Evolutionary conservation across 2,329 filamentous ascomycete genomes (phyloP), one percentile per base, ranked within the genome.

Genomic region (Pseudomassariella vexata): DNA sequence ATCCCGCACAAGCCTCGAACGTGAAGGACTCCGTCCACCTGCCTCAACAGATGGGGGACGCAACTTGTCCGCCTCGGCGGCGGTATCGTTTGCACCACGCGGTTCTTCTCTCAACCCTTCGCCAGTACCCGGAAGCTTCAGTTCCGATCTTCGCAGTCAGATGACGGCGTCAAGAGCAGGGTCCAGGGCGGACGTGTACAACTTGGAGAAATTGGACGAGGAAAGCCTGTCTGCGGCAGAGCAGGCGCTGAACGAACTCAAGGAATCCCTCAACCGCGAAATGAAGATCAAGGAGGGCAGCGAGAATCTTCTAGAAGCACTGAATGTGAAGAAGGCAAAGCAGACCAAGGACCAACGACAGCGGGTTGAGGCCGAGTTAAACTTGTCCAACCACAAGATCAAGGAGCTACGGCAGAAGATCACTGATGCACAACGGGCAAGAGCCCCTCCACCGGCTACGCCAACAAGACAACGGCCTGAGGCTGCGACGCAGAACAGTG

Each of bases 261-360:
- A 83, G 50, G 89, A 95, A 48, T 77, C 82, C 51, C 82, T 98
- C 42, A 90, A 88, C 46, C 90, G 94, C 50, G 94, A 98, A 63
- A 81, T 89, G 64, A 96, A 96, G 68, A 96, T 98, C 55, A 95
- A 94, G 60, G 85, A 90, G 49, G 92, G 92, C 14, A 95, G 90
- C 36, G 92, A 98, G 66, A 98, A 98, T 56, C 81, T 98, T 76
- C 70, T 98, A 23, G 92, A 98, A 64, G 92, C 92, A 9, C 65
- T 98, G 44, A 87, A 95, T 56, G 76, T 80, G 26, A 98, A 98
- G 62, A 95, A 94, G 58, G 83, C 86, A 27, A 98, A 96, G 62
- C 90, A 96, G 57, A 84, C 85, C 41, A 94, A 89, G 55, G 90
- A 90, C 38, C 85, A 90, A 54, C 76, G 85, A 26, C 67, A 74